Evolutionary conservation across 1,139 yeast species (phyloP).

Genomic region (Magnusiomyces suaveolens): DNA sequence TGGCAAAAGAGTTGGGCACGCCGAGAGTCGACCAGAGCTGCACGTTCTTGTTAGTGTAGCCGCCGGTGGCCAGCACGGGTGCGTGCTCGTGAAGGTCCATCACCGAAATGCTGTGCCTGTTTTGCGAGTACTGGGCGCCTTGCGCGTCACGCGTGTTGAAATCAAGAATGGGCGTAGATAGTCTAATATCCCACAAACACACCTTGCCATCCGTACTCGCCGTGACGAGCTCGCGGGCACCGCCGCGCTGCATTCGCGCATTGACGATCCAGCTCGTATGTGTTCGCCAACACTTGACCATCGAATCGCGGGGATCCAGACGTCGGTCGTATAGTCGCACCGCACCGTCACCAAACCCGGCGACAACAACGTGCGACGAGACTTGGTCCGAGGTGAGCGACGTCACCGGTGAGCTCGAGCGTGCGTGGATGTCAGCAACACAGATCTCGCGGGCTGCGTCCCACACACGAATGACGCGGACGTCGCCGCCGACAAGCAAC

Average conservation of each 20-base stretch:
- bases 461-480: constrained; percentile 84
- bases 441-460: constrained; percentile 93
- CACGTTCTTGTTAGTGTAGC: constrained; percentile 47
- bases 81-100: constrained; percentile 93
- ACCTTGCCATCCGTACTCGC: constrained; percentile 75
- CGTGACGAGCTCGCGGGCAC: constrained; percentile 78
- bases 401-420: constrained; percentile 83
- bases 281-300: constrained; percentile 72
- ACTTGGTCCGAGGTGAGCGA: constrained; percentile 91
- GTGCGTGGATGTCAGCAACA: constrained; percentile 77
- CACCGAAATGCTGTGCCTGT: constrained; percentile 46
- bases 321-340: constrained; percentile 86
- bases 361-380: constrained; percentile 82
- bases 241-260: constrained; percentile 95
- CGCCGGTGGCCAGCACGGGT: constrained; percentile 77
- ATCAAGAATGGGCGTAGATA: constrained; percentile 57
- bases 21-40: constrained; percentile 86
- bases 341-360: constrained; percentile 92
- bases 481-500: constrained; percentile 88
- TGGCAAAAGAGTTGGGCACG: constrained; percentile 53
- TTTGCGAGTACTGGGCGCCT: constrained; percentile 15
- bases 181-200: constrained; percentile 83
- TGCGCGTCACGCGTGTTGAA: constrained; percentile 36
- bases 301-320: constrained; percentile 71
- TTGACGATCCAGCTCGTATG: constrained; percentile 60